Evolutionary conservation across 495 filamentous ascomycete genomes (phyloP).

Genomic region (Lasiosphaeris hirsuta): DNA sequence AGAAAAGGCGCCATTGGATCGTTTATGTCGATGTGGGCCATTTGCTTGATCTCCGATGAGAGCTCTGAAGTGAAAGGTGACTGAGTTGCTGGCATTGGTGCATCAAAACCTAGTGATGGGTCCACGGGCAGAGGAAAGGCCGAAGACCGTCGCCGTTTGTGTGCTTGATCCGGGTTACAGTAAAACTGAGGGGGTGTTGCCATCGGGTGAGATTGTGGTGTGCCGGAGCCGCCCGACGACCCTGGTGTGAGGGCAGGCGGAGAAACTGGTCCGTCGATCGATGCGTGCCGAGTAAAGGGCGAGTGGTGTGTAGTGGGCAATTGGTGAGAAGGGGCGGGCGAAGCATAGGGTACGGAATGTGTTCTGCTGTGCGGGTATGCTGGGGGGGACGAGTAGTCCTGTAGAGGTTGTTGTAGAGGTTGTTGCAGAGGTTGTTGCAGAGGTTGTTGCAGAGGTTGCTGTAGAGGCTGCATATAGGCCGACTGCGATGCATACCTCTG

Average conservation of each 20-base stretch:
- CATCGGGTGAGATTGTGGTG: constrained; percentile 1
- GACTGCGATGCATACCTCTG: constrained; percentile 15
- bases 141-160: background rate
- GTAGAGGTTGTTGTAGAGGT: too few relatives aligned
- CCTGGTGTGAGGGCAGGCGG: constrained; percentile 29
- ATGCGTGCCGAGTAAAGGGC: constrained; percentile 6
- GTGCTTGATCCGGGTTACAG: too few relatives aligned
- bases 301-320: background rate
- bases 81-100: constrained; percentile 14
- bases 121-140: background rate
- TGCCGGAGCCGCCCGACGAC: constrained; percentile 15
- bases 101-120: constrained; percentile 10
- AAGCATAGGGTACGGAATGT: constrained; percentile 1
- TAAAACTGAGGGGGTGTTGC: constrained; percentile 12
- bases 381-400: background rate
- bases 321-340: background rate
- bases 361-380: background rate
- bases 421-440: too few relatives aligned
- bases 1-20: background rate
- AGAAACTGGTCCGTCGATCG: constrained; percentile 3
- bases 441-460: background rate
- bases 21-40: background rate
- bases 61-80: constrained; percentile 32
- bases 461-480: constrained; percentile 13
- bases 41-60: constrained; percentile 24